A percentile compares a stretch with the other conserved stretches of the same genome.
These are phyloP conservation scores for Fusarium dimerum DNA, from an alignment of 2,329 filamentous ascomycete species.

Conservation along the genomic window DNA sequence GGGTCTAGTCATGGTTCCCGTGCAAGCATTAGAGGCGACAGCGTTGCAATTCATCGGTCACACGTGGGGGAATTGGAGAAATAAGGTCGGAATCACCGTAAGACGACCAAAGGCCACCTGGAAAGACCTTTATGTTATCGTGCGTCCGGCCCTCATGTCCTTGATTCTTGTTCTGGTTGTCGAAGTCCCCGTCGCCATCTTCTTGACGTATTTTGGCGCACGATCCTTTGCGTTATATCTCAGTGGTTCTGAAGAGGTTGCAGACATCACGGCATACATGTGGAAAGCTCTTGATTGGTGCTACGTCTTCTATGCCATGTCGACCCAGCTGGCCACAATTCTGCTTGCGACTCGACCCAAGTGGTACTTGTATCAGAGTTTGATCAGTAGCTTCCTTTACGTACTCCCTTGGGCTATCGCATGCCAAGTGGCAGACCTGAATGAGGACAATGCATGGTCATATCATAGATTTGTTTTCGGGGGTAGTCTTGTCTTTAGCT, in stretches of 20 bases:
- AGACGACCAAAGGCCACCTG: slow-evolving; percentile 17
- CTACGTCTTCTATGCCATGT: slow-evolving; percentile 69
- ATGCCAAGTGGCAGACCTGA: slow-evolving; percentile 50
- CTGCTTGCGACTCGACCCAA: slow-evolving; percentile 63
- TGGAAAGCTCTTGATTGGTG: slow-evolving; percentile 65
- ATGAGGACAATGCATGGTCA: slow-evolving; percentile 60
- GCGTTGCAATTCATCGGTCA: slow-evolving; percentile 67
- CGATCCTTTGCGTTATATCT: slow-evolving; percentile 64
- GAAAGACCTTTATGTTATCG: slow-evolving; percentile 38
- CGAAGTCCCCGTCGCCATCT: slow-evolving; percentile 63
- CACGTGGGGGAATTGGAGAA: slow-evolving; percentile 57
- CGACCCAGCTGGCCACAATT: slow-evolving; percentile 65
- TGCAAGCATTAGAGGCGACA: slow-evolving; percentile 66
- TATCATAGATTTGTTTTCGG: slow-evolving; percentile 69
- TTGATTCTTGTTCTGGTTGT: slow-evolving; percentile 53
- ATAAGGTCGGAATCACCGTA: slow-evolving; percentile 24
- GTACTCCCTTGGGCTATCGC: slow-evolving; percentile 72
- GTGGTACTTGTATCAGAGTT: slow-evolving; percentile 69
- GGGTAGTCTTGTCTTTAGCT: slow-evolving; percentile 67
- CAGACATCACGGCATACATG: slow-evolving; percentile 65
- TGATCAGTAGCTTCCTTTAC: slow-evolving; percentile 67
- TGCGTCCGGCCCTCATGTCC: slow-evolving; percentile 55
- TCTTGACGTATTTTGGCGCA: slow-evolving; percentile 61
- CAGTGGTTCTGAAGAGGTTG: slow-evolving; percentile 56
- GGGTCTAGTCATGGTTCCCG: slow-evolving; percentile 74